Base-by-base conservation (phyloP, 352 stramenopile genomes). In the Globisporangium cylindrosporum region DNA sequence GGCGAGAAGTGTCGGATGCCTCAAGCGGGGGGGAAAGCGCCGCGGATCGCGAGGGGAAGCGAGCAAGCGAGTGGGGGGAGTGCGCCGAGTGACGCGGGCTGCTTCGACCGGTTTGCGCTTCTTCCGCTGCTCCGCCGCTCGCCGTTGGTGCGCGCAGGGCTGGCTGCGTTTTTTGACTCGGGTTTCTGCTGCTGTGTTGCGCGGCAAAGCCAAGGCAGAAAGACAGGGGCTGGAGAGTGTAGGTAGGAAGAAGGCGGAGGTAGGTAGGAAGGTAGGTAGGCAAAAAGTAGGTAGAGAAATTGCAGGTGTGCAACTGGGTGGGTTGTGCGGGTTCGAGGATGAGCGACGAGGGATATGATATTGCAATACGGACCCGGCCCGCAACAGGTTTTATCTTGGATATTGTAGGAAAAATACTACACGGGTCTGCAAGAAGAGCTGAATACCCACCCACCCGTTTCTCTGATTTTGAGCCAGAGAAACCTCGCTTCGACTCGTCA, bases 71-170 rank as follows among this genome's bases (percentile, higher is more conserved):
- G 29, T 18, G 20, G n/a, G 34, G n/a, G n/a, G n/a, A 32, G 34
- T 32, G 56, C 7, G n/a, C 43, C 8, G 25, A 58, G 54, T 59
- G 54, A 41, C 54, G 59, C 68, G 57, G 74, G 69, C 73, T 75
- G 55, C 64, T 74, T 66, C 62, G 14, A 36, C 53, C 53, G 36
- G 55, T 46, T 64, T 62, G 60, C 58, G 71, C 68, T 74, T 76
- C 70, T 69, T 69, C 55, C 24, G 36, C 53, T 18, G 55, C 76
- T 53, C 66, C 70, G 67, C 59, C 60, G 66, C 70, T 49, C 67
- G 71, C 71, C 75, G 60, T 71, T 81, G 70, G 64, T 77, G 73
- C 25, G 67, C 60, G 69, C 43, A 67, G 54, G 71, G 73, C 74
- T 67, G 25, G 73, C 70, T 75, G 69, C 64, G 70, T 63, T 70